Percentiles rank a stretch among this genome's conserved stretches.
phyloP scores from a whole-genome alignment of 345 rosid genomes.

The Hibiscus trionum region DNA sequence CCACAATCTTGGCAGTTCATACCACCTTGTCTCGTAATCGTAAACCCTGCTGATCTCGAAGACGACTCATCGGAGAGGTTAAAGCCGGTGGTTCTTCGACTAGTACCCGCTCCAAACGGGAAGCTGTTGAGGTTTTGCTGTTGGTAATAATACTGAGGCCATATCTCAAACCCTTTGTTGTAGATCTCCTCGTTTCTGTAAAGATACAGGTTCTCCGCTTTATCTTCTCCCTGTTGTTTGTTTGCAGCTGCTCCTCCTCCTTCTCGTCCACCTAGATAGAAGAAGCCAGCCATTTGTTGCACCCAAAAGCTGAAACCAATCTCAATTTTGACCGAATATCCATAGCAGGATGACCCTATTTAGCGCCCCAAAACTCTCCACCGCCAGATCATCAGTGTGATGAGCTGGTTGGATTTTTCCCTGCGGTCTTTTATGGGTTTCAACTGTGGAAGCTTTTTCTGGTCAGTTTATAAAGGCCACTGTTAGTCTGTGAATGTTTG shows the following conservation, averaged over 20 bases:
- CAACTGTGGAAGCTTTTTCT: constrained; percentile 1
- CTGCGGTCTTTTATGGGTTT: constrained; percentile 9
- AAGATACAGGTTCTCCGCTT: constrained; percentile 35
- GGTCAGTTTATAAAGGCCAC: not conserved
- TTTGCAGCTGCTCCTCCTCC: constrained; percentile 17
- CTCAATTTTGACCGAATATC: constrained; percentile 38
- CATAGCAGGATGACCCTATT: constrained; percentile 38
- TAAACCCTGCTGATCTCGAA: constrained; percentile 44
- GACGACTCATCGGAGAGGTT: constrained; percentile 46
- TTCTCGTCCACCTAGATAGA: constrained; percentile 69
- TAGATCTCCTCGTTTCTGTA: constrained; percentile 68
- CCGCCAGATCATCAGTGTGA: constrained; percentile 6
- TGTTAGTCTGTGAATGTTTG: not conserved
- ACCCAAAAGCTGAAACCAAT: constrained; percentile 24
- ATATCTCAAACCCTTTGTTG: constrained; percentile 68
- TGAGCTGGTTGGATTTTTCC: constrained; percentile 16
- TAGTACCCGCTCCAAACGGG: constrained; percentile 66
- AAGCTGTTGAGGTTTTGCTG: constrained; percentile 41
- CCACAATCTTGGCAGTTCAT: constrained; percentile 98
- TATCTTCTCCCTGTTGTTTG: constrained; percentile 45
- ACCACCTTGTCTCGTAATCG: constrained; percentile 64
- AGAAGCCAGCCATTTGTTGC: constrained; percentile 79
- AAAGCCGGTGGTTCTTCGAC: constrained; percentile 25
- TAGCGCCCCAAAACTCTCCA: not conserved
- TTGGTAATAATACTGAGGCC: constrained; percentile 59